Evolutionary conservation across 2,329 filamentous ascomycete species (phyloP), one percentile per base, ranked within the genome.

Genomic region (Colletotrichum siamense): DNA sequence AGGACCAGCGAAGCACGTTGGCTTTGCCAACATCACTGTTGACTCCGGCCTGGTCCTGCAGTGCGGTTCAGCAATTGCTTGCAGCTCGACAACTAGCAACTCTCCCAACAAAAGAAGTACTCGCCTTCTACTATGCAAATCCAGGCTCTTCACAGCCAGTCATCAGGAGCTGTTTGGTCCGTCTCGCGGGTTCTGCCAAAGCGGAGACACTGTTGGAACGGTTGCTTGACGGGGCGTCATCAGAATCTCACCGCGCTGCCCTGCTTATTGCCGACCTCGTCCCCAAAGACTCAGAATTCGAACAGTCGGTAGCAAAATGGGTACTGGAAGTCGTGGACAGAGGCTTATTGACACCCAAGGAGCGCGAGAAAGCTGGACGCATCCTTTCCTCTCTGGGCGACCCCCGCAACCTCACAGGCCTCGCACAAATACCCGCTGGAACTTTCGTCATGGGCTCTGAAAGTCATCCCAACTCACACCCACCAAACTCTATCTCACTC

Each of bases 391-490:
- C 16, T 9, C 36, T 61, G 7, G 72, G 44, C 10, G 72, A 71
- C 28, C 72, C 72, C 5, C 72, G 72, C 39, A 61, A 75, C 55
- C 49, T 75, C 12, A 22, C 59, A 15, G 34, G 18, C 3, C 72
- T 75, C 22, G 49, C 61, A 28, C 32, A 39, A 10, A 16, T 71
- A 8, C 72, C 68, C 6, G 49, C 68, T 7, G 72, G 61, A 61
- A 61, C 6, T 15, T 75, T 75, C 26, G 13, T 16, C 6, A 71
- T 75, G 68, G 72, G 72, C 5, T 75, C 72, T n/a, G 26, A 32
- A 26, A 71, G 57, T 15, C 67, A 75, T 59, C 72, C 72, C 15
- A 71, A 75, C 36, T 71, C 72, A 22, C 61, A 52, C 2, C 68
- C 68, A 26, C 4, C n/a, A 8, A 12, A 18, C 2, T 13, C 15